Evolutionary conservation across 768 basidiomycete species (phyloP).

Genomic region (Kondoa malvinella): DNA sequence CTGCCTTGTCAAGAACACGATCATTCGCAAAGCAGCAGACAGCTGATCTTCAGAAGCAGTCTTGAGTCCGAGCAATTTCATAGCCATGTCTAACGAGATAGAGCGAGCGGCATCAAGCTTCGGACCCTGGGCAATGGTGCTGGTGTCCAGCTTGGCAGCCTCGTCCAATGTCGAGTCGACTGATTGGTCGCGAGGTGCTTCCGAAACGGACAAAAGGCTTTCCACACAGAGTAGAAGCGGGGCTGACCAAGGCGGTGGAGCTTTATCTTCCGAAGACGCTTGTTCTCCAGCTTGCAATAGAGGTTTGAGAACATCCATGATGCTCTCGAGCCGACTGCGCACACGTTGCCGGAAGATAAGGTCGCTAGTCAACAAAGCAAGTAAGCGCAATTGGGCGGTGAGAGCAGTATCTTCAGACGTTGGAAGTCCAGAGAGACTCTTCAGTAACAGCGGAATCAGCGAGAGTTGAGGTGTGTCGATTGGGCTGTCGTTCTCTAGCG

Average conservation of each 20-base stretch:
- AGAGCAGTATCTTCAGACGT: not conserved
- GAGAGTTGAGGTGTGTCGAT: not conserved
- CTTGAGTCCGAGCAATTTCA: slow-evolving; percentile 35
- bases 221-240: slow-evolving; percentile 72
- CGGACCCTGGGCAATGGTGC: slow-evolving; percentile 39
- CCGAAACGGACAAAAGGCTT: slow-evolving; percentile 55
- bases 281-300: not conserved
- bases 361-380: not conserved
- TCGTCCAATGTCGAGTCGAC: slow-evolving; percentile 28
- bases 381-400: not conserved
- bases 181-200: slow-evolving; percentile 57
- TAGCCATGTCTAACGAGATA: not conserved
- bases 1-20: slow-evolving; percentile 70
- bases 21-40: slow-evolving; percentile 56
- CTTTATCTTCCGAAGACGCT: slow-evolving; percentile 27
- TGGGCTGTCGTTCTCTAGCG: not conserved
- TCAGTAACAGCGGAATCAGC: not conserved
- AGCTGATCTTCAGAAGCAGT: slow-evolving; percentile 47
- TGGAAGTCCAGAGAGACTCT: not conserved
- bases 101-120: slow-evolving; percentile 44
- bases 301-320: not conserved
- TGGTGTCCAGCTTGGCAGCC: slow-evolving; percentile 33
- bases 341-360: slow-evolving; percentile 1
- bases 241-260: slow-evolving; percentile 69
- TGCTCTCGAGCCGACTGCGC: not conserved